phyloP scores from a whole-genome alignment of 169 alveolate species.

The Perkinsus chesapeaki region DNA sequence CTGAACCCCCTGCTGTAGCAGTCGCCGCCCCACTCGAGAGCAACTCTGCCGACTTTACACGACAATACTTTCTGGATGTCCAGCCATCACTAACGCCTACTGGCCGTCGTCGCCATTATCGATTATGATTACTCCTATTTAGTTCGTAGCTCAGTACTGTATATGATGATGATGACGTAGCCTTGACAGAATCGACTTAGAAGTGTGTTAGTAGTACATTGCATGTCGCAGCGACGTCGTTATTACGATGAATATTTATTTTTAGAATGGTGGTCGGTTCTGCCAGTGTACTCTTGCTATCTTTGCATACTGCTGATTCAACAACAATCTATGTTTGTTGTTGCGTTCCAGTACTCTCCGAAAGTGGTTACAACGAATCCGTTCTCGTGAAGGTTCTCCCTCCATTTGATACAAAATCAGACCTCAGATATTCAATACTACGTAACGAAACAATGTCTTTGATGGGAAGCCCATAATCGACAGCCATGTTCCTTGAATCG shows the following conservation, averaged over 20 bases:
- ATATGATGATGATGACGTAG: not conserved
- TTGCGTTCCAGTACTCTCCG: not conserved
- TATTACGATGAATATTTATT: not conserved
- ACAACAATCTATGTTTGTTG: not conserved
- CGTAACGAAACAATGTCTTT: too few relatives aligned
- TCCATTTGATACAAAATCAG: too few relatives aligned
- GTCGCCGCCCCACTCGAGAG: not conserved
- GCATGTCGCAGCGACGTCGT: not conserved
- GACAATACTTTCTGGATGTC: not conserved
- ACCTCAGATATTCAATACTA: too few relatives aligned
- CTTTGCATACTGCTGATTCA: not conserved
- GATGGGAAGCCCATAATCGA: too few relatives aligned
- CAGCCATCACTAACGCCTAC: not conserved
- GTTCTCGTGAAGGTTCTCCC: too few relatives aligned
- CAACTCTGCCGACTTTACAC: not conserved
- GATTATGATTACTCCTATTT: not conserved
- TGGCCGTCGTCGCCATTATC: not conserved
- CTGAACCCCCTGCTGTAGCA: too few relatives aligned
- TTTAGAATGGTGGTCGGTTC: not conserved
- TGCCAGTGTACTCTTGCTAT: not conserved
- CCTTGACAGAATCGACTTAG: not conserved
- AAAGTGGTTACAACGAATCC: not conserved
- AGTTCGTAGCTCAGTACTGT: not conserved
- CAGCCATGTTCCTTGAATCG: too few relatives aligned
- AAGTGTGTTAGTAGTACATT: not conserved